Conservation (phyloP, 148 eudicot genomes). For the Fallopia convolvulus region DNA sequence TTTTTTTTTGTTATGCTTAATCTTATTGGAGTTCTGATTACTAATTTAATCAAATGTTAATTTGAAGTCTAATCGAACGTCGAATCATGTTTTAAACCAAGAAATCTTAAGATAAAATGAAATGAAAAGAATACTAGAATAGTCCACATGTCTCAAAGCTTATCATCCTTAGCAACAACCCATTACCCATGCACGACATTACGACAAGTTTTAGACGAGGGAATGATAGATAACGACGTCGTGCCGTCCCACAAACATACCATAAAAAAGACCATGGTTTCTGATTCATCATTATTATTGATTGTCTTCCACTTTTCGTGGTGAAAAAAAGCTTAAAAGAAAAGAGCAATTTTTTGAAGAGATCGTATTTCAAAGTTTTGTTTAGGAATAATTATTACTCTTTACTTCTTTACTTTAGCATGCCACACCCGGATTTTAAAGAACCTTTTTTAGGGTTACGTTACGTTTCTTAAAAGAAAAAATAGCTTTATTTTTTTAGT, state of each 20-base stretch:
- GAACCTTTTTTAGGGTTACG: neutral
- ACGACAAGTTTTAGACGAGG: neutral
- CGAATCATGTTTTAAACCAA: neutral
- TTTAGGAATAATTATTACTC: neutral
- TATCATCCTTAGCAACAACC: neutral
- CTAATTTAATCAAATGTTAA: too few species aligned
- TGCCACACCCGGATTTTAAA: neutral
- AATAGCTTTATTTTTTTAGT: neutral
- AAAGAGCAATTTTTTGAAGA: neutral
- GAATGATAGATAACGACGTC: conserved; percentile 4
- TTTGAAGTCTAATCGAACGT: too few species aligned
- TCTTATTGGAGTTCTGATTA: too few species aligned
- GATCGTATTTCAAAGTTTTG: neutral
- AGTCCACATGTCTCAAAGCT: neutral
- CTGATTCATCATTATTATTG: neutral
- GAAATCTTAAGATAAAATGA: neutral
- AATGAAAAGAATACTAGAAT: neutral
- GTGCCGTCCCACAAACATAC: conserved; percentile 8
- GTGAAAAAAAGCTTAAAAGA: neutral
- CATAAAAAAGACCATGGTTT: neutral
- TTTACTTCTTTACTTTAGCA: neutral
- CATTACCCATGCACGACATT: too few species aligned
- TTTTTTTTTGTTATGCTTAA: too few species aligned
- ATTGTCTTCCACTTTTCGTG: conserved; percentile 2
- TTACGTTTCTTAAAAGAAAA: neutral